Conservation (phyloP, 208 protist species). For the Trypanosomatidae sp. region DNA sequence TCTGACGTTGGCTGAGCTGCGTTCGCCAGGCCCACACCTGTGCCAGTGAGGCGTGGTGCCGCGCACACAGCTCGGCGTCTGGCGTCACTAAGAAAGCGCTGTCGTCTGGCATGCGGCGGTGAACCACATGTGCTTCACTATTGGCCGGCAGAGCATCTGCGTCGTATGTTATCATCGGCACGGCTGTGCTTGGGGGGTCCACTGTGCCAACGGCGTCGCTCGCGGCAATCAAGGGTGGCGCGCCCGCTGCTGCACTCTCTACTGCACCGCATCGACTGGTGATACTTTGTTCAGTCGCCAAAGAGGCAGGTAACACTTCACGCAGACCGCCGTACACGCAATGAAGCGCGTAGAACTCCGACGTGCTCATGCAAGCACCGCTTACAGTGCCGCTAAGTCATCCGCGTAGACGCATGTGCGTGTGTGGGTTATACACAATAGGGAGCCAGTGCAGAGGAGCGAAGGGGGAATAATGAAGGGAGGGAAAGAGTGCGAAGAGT, state of each 20-base stretch:
- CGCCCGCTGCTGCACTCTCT: not conserved
- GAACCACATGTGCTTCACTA: not conserved
- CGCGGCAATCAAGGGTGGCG: not conserved
- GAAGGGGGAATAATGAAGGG: not conserved
- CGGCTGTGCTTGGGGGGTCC: too few relatives aligned
- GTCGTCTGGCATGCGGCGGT: not conserved
- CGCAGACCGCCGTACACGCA: conserved; percentile 4
- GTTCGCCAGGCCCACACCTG: conserved; percentile 8
- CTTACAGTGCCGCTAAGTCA: not conserved
- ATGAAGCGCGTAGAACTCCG: not conserved
- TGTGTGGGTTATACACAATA: not conserved
- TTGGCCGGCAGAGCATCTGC: not conserved
- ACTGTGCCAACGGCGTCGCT: not conserved
- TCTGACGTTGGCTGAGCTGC: conserved; percentile 1
- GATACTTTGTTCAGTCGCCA: not conserved
- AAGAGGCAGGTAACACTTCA: not conserved
- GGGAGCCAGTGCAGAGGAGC: not conserved
- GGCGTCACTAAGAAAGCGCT: conserved; percentile 3
- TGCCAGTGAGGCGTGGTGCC: conserved; percentile 6
- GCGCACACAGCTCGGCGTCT: conserved; percentile 9
- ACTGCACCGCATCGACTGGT: not conserved
- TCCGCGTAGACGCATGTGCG: not conserved
- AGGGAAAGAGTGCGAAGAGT: not conserved
- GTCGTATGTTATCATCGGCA: not conserved
- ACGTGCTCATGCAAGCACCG: not conserved